Base-by-base conservation (phyloP, 2,329 filamentous ascomycete species). In the Fusarium mexicanum region DNA sequence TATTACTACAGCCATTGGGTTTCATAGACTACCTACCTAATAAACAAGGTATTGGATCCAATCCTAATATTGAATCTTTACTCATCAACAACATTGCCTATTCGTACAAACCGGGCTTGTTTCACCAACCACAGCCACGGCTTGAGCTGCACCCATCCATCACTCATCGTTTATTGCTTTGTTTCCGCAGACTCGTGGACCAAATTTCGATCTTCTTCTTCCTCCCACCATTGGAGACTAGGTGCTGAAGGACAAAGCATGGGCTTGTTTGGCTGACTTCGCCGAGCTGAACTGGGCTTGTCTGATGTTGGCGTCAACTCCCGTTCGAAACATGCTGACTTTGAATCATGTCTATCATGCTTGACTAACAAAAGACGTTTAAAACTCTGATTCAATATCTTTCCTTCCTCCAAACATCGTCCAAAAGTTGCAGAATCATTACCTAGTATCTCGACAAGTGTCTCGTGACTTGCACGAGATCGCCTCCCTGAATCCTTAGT, bases 51-150 rank as follows among this genome's bases (percentile, higher is more conserved):
- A 60, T 59, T 10, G 17, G 46, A 48, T 48, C 35, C 48, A 48
- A 44, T 37, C 24, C 31, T 18, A 44, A 64, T 55, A 53, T 48
- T 48, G 26, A 26, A 29, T 29, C 24, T 64, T 41, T 55, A 55
- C 51, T 55, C 35, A 41, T 40, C 35, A 41, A 10, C 51, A 48
- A 22, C 51, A 22, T 37, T 55, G 20, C 51, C 40, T 48, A 53
- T 47, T 29, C 40, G 41, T 61, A 43, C 41, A 53, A 75, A 62
- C 60, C 35, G 43, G 68, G 68, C 58, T 65, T 75, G 72, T 74
- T 72, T 69, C 68, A 74, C 72, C 57, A 66, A 61, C 67, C 55
- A 60, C 46, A 74, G 57, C 63, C 67, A 67, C 67, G 59, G 35
- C 64, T 69, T 60, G 64, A 66, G 59, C 70, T 64, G 64, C 64